These are phyloP conservation scores for Monosporozyma servazzii DNA, from an alignment of 805 yeast species.

Conservation along the genomic window DNA sequence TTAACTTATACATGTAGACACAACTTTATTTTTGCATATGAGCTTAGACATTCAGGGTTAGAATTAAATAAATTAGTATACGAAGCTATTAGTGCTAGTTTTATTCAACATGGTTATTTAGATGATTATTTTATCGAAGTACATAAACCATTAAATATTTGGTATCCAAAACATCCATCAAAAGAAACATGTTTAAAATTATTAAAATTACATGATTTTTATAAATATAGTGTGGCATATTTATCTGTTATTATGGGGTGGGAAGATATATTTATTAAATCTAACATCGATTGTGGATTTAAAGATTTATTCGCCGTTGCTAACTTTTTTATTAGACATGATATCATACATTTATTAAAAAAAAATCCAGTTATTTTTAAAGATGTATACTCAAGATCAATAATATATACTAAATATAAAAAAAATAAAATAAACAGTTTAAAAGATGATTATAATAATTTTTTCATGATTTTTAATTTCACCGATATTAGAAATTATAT, in stretches of 20 bases:
- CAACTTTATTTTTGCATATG: background rate
- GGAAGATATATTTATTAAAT: background rate
- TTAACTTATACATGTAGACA: background rate
- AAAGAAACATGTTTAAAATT: slow-evolving; percentile 3
- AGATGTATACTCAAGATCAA: background rate
- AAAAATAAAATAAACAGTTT: too few relatives aligned
- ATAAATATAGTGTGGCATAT: slow-evolving; percentile 2
- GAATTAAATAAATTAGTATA: background rate
- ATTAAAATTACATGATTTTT: background rate
- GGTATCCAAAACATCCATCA: slow-evolving; percentile 1
- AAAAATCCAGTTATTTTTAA: background rate
- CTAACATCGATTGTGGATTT: background rate
- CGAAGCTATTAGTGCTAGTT: background rate
- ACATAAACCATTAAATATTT: background rate
- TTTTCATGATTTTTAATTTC: too few relatives aligned
- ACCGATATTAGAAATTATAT: too few relatives aligned
- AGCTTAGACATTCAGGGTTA: background rate
- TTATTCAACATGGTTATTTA: background rate
- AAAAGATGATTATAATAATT: background rate
- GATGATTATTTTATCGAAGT: background rate
- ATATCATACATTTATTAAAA: background rate
- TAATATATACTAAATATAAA: background rate
- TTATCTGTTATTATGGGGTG: background rate
- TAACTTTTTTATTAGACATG: background rate
- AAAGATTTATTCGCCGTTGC: background rate